Base-by-base conservation (phyloP, 331 rosid genomes). In the Telfairia occidentalis region DNA sequence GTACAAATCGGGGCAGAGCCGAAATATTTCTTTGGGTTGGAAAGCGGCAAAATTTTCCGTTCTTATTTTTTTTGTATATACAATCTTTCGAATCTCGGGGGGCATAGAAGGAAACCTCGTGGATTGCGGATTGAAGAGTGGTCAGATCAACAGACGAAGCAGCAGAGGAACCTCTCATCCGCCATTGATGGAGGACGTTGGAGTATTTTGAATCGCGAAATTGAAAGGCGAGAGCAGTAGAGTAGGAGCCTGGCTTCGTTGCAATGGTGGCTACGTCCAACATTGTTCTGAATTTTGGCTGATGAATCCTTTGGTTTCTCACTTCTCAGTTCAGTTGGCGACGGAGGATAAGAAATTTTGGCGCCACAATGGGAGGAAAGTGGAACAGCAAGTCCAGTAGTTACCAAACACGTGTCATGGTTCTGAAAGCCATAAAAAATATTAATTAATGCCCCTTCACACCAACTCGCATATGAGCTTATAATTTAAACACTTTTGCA, bases 91-190 rank as follows among this genome's bases (percentile, higher is more conserved):
- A n/a, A n/a, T n/a, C n/a, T n/a, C n/a, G n/a, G n/a, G n/a, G n/a
- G n/a, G n/a, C n/a, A n/a, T n/a, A n/a, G n/a, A n/a, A n/a, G n/a
- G n/a, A n/a, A n/a, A 59, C 96, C 98, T 89, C 85, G 71, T 84
- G 77, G 81, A 94, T 82, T 84, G 98, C 92, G 74, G 92, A 88
- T 77, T 88, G 75, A 37, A 94, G 96, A 60, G 84, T 81, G 12
- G 85, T 86, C 83, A 94, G 91, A 67, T 89, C 96, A 5, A 89
- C 88, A 4, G 90, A 88, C 23, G 97, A 88, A 64, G 90, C 89
- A 45, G 95, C 89, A 46, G 96, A 83, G 81, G 92, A 91, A 76
- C 85, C 77, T 67, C 81, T 81, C 50, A 57, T 66, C 57, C 83
- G 80, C 75, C 74, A 83, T 77, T 74, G 79, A 12, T 79, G 83